Conservation (phyloP, 768 basidiomycete genomes). For the Gloeopeniophorella convolvens region DNA sequence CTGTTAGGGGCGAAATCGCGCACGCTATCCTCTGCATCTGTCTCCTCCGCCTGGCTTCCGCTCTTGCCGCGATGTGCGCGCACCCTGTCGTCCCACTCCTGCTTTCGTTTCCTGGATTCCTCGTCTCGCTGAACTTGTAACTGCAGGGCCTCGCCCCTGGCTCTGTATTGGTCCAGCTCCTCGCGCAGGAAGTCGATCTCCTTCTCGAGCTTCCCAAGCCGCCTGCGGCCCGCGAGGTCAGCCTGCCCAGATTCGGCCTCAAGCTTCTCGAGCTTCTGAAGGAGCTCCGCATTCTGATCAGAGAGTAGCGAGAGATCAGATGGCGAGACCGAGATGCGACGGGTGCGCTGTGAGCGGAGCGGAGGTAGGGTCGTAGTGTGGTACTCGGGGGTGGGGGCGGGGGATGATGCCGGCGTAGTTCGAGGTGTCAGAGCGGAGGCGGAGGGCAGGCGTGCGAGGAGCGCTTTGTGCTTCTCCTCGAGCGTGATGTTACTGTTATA, state of each 20-base stretch:
- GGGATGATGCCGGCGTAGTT: slow-evolving; percentile 23
- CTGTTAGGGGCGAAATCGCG: slow-evolving; percentile 60
- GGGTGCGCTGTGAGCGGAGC: slow-evolving; percentile 28
- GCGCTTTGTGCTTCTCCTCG: slow-evolving; percentile 64
- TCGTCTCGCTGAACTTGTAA: slow-evolving; percentile 45
- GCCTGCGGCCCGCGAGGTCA: slow-evolving; percentile 61
- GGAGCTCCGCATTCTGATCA: slow-evolving; percentile 79
- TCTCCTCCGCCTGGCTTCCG: slow-evolving; percentile 22
- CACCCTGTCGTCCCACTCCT: slow-evolving; percentile 44
- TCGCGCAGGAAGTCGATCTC: slow-evolving; percentile 71
- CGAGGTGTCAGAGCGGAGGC: slow-evolving; percentile 21
- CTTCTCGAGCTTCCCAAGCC: slow-evolving; percentile 66
- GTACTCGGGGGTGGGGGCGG: slow-evolving; percentile 20
- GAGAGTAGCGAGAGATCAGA: slow-evolving; percentile 64
- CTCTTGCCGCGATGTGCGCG: slow-evolving; percentile 40
- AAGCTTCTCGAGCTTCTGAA: slow-evolving; percentile 67
- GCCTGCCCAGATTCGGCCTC: slow-evolving; percentile 62
- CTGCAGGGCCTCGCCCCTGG: slow-evolving; percentile 64
- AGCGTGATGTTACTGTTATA: slow-evolving; percentile 64
- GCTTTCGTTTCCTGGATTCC: slow-evolving; percentile 33
- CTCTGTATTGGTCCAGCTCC: slow-evolving; percentile 72
- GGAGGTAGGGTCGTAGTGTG: slow-evolving; percentile 11
- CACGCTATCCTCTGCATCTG: slow-evolving; percentile 29
- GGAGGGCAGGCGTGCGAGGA: slow-evolving; percentile 54
- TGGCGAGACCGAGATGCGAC: slow-evolving; percentile 58